Percentiles rank a stretch among this genome's conserved stretches.
Evolutionary conservation across 148 eudicot genomes (phyloP).

Genomic region (Talinum fruticosum): DNA sequence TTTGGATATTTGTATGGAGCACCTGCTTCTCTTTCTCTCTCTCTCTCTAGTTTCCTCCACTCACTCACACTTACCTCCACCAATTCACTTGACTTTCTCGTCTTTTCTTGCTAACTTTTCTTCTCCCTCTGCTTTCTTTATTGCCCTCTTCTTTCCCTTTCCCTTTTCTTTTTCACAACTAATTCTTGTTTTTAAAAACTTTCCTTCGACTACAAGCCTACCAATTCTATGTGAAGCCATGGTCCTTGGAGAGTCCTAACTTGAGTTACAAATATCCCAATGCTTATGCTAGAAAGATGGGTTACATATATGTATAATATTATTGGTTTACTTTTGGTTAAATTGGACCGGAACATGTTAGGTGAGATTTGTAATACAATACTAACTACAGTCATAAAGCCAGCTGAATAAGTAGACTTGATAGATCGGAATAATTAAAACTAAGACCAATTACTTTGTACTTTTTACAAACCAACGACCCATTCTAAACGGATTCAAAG

Average conservation of each 20-base stretch:
- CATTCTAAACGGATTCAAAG: neutral
- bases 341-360: too few species aligned
- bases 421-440: too few species aligned
- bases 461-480: too few species aligned
- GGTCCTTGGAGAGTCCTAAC: neutral
- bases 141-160: neutral
- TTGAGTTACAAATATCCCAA: neutral
- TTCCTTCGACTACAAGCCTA: neutral
- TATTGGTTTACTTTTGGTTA: too few species aligned
- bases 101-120: slow-evolving; percentile 4
- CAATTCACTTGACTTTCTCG: neutral
- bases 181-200: neutral
- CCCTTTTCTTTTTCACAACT: neutral
- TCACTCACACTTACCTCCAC: neutral
- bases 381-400: too few species aligned
- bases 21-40: too few species aligned
- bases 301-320: too few species aligned
- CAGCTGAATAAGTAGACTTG: too few species aligned
- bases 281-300: too few species aligned
- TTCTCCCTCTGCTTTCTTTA: neutral
- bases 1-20: too few species aligned
- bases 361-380: too few species aligned
- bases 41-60: neutral
- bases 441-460: too few species aligned
- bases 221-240: neutral